A percentile compares a stretch with the other conserved stretches of the same genome.
Evolutionary conservation across 2,329 filamentous ascomycete genomes (phyloP).

Genomic region (Mariannaea sp.): DNA sequence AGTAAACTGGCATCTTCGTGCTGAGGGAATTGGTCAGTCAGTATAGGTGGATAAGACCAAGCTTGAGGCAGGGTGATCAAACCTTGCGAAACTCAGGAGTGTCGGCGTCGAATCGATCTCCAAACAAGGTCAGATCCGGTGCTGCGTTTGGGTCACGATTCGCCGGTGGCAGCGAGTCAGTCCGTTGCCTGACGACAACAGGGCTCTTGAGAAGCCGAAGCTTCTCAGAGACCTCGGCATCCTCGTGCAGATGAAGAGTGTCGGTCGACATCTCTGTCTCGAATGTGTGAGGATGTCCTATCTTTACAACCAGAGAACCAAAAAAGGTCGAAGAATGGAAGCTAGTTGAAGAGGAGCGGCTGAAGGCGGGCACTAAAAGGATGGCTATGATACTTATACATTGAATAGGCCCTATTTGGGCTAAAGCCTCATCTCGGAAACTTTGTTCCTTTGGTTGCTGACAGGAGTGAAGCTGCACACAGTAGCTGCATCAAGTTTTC

Average conservation of each 20-base stretch:
- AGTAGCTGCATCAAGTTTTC: too few relatives aligned
- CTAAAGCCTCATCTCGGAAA: too few relatives aligned
- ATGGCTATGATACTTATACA: conserved; percentile 17
- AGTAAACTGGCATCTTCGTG: conserved; percentile 45
- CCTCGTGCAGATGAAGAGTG: conserved; percentile 5
- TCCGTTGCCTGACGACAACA: conserved; percentile 19
- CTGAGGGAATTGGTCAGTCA: conserved; percentile 22
- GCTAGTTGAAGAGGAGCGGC: neutral
- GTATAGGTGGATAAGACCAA: neutral
- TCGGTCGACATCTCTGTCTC: conserved; percentile 31
- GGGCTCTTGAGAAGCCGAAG: conserved; percentile 43
- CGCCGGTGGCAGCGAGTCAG: conserved; percentile 22
- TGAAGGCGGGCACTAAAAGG: neutral
- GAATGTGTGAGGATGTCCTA: neutral
- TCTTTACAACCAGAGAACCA: neutral
- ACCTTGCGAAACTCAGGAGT: conserved; percentile 38
- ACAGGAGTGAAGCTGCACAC: too few relatives aligned
- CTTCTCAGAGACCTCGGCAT: conserved; percentile 23
- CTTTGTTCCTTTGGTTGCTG: too few relatives aligned
- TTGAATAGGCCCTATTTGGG: neutral
- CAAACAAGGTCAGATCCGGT: conserved; percentile 32
- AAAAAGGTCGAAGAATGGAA: neutral
- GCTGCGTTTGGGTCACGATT: neutral
- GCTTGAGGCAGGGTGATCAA: neutral
- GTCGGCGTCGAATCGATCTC: conserved; percentile 31